A percentile compares a stretch with the other conserved stretches of the same genome.
Conservation (phyloP, 768 basidiomycete genomes). For the Panaeolus cyanescens region DNA sequence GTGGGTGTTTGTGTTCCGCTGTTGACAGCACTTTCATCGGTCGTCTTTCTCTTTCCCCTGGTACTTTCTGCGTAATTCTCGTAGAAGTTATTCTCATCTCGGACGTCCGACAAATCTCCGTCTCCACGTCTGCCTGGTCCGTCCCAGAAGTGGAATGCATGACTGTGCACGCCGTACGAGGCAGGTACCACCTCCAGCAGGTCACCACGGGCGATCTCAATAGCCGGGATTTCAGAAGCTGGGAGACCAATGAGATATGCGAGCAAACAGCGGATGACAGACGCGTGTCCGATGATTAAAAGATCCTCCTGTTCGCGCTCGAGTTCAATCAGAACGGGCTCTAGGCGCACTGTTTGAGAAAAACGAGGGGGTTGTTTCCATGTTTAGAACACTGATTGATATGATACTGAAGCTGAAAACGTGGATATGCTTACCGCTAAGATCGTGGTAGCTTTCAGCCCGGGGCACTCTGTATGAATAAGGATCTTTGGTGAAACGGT, state of each 20-base stretch:
- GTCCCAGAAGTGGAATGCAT: conserved; percentile 92
- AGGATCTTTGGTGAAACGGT: conserved; percentile 88
- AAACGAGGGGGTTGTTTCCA: background rate
- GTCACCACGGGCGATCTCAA: conserved; percentile 96
- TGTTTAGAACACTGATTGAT: conserved; percentile 3
- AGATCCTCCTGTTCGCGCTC: conserved; percentile 94
- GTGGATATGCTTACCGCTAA: conserved; percentile 58
- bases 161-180: conserved; percentile 86
- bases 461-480: conserved; percentile 90
- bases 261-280: conserved; percentile 94
- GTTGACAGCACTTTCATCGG: conserved; percentile 16
- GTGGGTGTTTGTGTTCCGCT: conserved; percentile 3
- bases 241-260: conserved; percentile 93
- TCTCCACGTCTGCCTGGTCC: conserved; percentile 65
- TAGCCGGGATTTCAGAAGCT: conserved; percentile 95
- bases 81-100: conserved; percentile 80
- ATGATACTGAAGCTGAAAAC: background rate
- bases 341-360: conserved; percentile 73
- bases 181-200: conserved; percentile 91
- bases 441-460: conserved; percentile 97
- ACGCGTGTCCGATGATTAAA: conserved; percentile 95
- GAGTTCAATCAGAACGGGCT: conserved; percentile 89
- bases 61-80: conserved; percentile 87
- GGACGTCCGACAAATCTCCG: conserved; percentile 29
- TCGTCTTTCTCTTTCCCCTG: conserved; percentile 54